A percentile compares a stretch with the other conserved stretches of the same genome.
phyloP scores from a whole-genome alignment of 768 basidiomycete species.

The Lyophyllum atratum region DNA sequence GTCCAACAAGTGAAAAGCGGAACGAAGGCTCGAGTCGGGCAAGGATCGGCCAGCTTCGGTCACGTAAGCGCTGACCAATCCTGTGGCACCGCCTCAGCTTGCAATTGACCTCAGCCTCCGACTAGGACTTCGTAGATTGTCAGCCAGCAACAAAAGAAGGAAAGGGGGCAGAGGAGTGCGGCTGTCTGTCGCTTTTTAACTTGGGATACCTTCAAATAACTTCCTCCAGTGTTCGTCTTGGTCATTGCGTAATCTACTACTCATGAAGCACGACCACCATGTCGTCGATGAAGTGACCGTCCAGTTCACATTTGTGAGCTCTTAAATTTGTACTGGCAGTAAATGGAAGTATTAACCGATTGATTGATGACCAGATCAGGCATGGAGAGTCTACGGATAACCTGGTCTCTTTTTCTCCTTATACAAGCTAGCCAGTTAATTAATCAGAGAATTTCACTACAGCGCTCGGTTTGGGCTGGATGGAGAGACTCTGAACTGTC shows the following conservation, averaged over 20 bases:
- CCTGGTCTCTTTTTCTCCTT: constrained; percentile 41
- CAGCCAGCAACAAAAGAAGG: no score
- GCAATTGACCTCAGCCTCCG: no score
- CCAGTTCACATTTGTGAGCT: constrained; percentile 44
- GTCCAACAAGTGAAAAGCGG: background rate
- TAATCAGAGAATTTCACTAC: background rate
- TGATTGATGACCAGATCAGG: constrained; percentile 49
- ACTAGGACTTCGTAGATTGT: no score
- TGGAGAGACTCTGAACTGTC: constrained; percentile 74
- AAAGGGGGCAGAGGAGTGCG: no score
- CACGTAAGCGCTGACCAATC: background rate
- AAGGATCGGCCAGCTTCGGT: background rate
- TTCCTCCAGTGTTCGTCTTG: no score
- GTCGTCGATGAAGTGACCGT: constrained; percentile 25
- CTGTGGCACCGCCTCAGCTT: no score
- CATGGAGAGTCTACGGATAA: constrained; percentile 84
- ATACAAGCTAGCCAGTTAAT: background rate
- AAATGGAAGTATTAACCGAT: background rate
- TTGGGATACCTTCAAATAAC: no score
- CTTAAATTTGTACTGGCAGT: background rate
- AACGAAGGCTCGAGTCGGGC: background rate
- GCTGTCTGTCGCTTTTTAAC: no score
- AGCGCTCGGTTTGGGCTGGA: constrained; percentile 65
- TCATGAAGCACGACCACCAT: background rate
- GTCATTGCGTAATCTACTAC: no score